A percentile compares a stretch with the other conserved stretches of the same genome.
Conservation (phyloP, 2,329 filamentous ascomycete genomes). For the Epichloe amarillans region DNA sequence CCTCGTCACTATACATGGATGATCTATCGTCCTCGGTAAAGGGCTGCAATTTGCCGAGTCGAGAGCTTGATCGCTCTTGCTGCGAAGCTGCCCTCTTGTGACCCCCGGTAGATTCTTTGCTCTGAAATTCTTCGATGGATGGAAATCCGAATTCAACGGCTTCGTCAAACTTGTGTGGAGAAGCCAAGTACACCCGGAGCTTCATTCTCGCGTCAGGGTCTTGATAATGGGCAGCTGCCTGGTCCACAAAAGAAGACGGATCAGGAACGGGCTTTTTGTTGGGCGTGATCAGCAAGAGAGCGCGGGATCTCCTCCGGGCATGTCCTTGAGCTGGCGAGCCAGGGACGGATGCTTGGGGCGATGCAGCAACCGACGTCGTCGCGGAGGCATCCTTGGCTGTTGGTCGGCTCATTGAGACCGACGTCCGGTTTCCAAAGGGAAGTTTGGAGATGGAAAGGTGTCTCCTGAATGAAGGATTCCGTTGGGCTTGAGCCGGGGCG, state of each 20-base stretch:
- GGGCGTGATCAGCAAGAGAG: slow-evolving; percentile 39
- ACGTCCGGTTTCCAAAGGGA: slow-evolving; percentile 41
- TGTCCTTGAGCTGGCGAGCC: slow-evolving; percentile 19
- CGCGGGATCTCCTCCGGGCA: slow-evolving; percentile 37
- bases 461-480: slow-evolving; percentile 52
- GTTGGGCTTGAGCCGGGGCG: slow-evolving; percentile 28
- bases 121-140: slow-evolving; percentile 34
- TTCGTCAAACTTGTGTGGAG: slow-evolving; percentile 90
- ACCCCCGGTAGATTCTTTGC: slow-evolving; percentile 15
- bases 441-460: slow-evolving; percentile 59
- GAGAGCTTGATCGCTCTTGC: slow-evolving; percentile 17
- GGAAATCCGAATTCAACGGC: slow-evolving; percentile 90
- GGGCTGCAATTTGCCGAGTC: slow-evolving; percentile 39
- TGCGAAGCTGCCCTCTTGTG: slow-evolving; percentile 13
- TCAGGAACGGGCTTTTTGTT: slow-evolving; percentile 23
- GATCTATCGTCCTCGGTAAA: slow-evolving; percentile 45
- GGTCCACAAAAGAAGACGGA: slow-evolving; percentile 38
- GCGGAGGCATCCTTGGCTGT: slow-evolving; percentile 26
- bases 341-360: slow-evolving; percentile 10
- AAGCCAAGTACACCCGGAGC: slow-evolving; percentile 77
- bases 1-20: slow-evolving; percentile 41
- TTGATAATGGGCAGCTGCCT: slow-evolving; percentile 69
- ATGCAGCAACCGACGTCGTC: slow-evolving; percentile 14
- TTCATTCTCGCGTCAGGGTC: slow-evolving; percentile 82
- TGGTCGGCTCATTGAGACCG: slow-evolving; percentile 35